A percentile compares a stretch with the other conserved stretches of the same genome.
Conservation (phyloP, 352 stramenopile genomes). For the Phytophthora rubi region DNA sequence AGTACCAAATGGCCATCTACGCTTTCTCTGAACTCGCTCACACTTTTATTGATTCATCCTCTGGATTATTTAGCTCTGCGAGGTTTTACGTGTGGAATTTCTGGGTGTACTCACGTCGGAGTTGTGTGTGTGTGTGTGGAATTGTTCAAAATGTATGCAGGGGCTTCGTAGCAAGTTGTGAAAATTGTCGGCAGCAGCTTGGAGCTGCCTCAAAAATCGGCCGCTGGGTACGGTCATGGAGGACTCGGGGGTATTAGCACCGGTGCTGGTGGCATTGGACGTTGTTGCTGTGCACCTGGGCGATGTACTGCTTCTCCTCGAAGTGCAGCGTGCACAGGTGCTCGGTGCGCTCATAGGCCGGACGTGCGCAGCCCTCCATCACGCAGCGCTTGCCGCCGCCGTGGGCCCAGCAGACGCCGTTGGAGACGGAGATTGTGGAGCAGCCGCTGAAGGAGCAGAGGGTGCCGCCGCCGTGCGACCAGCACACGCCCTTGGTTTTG, state of each 20-base stretch:
- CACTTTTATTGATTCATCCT: constrained; percentile 27
- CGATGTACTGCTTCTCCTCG: constrained; percentile 49
- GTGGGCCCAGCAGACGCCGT: constrained; percentile 73
- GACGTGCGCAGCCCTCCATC: constrained; percentile 64
- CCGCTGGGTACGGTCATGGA: constrained; percentile 7
- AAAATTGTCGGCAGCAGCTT: constrained; percentile 26
- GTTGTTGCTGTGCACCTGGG: constrained; percentile 28
- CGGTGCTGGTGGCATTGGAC: constrained; percentile 29
- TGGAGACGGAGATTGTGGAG: constrained; percentile 59
- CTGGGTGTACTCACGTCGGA: constrained; percentile 27
- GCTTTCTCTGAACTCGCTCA: not conserved
- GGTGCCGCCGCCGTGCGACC: constrained; percentile 65
- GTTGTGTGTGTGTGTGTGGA: constrained; percentile 19
- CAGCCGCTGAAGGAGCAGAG: constrained; percentile 53
- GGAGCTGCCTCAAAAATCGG: constrained; percentile 28
- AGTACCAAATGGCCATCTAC: constrained; percentile 17
- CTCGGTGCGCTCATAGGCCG: constrained; percentile 60
- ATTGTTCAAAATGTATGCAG: constrained; percentile 23
- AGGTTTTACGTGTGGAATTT: constrained; percentile 16
- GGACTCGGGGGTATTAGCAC: constrained; percentile 25
- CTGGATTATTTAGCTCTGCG: constrained; percentile 22
- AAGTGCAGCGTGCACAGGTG: constrained; percentile 65
- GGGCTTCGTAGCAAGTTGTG: constrained; percentile 26
- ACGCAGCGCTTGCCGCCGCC: constrained; percentile 86
- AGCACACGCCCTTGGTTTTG: constrained; percentile 70